Evolutionary conservation across 2,329 filamentous ascomycete genomes (phyloP).

Genomic region (Dactylonectria estremocensis): DNA sequence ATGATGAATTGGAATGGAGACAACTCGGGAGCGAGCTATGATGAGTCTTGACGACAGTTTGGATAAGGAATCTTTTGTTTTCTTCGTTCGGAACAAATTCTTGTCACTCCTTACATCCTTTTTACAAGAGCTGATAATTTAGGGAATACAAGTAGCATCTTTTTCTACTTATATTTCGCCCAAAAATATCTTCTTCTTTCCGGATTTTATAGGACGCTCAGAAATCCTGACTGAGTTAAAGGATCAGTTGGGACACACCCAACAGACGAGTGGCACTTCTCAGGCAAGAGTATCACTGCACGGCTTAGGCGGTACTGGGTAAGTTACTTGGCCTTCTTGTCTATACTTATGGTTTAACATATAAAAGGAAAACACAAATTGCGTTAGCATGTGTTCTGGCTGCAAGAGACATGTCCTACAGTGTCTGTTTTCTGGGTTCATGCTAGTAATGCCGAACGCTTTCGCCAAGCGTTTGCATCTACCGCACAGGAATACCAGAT

Average conservation of each 20-base stretch:
- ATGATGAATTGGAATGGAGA: background rate
- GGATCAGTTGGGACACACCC: background rate
- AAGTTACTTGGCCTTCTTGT: background rate
- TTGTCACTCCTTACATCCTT: background rate
- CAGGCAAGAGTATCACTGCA: background rate
- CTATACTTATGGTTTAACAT: background rate
- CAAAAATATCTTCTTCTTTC: too few relatives aligned
- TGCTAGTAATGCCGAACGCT: conserved; percentile 45
- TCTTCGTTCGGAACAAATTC: background rate
- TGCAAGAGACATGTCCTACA: conserved; percentile 5
- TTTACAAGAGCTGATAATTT: background rate
- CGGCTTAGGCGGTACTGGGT: conserved; percentile 1
- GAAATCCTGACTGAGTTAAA: background rate
- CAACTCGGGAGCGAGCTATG: background rate
- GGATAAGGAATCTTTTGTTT: background rate
- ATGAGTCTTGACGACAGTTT: background rate
- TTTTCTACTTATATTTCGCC: too few relatives aligned
- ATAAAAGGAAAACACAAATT: conserved; percentile 19
- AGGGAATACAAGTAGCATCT: too few relatives aligned
- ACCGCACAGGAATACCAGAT: conserved; percentile 52
- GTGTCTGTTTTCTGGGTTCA: conserved; percentile 52
- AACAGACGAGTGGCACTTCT: background rate
- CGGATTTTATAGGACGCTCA: background rate
- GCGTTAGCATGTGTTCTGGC: conserved; percentile 38
- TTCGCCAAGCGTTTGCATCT: conserved; percentile 49